phyloP scores from a whole-genome alignment of 768 basidiomycete genomes.

The Tephrocybe sp. region DNA sequence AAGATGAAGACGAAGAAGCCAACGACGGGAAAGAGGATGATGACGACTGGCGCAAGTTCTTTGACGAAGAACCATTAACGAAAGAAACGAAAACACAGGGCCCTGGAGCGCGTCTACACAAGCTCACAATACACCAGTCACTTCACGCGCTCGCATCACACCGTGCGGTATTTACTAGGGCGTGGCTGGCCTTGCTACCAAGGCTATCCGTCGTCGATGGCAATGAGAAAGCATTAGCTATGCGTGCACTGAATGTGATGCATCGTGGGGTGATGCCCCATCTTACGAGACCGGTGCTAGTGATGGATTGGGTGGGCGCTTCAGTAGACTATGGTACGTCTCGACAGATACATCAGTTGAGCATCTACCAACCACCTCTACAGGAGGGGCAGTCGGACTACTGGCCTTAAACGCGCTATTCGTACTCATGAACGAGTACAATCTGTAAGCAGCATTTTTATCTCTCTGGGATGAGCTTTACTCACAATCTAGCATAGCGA shows the following conservation, averaged over 20 bases:
- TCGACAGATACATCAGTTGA: not conserved
- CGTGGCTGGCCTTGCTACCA: conserved; percentile 78
- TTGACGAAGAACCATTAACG: conserved; percentile 58
- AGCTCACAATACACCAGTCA: conserved; percentile 73
- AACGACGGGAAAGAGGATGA: conserved; percentile 35
- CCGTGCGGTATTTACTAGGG: conserved; percentile 74
- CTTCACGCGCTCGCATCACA: conserved; percentile 78
- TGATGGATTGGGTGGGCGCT: conserved; percentile 91
- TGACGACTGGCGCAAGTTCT: conserved; percentile 84
- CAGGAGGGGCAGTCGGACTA: conserved; percentile 83
- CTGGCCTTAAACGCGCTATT: conserved; percentile 91
- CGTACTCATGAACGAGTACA: conserved; percentile 88
- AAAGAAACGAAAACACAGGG: conserved; percentile 34
- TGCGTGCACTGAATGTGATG: conserved; percentile 71
- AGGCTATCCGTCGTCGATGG: conserved; percentile 45
- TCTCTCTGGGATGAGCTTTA: not conserved
- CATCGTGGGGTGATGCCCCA: conserved; percentile 84
- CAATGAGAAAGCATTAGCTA: conserved; percentile 41
- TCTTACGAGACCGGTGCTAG: conserved; percentile 69
- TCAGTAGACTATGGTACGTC: conserved; percentile 78
- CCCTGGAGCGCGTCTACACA: conserved; percentile 51
- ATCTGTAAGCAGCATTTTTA: conserved; percentile 61
- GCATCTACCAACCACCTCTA: not conserved
- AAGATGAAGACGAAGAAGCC: conserved; percentile 35
- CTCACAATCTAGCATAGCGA: conserved; percentile 52